Evolutionary conservation across 305 asterid species (phyloP), one percentile per base, ranked within the genome.

Genomic region (Fraxinus greggii): DNA sequence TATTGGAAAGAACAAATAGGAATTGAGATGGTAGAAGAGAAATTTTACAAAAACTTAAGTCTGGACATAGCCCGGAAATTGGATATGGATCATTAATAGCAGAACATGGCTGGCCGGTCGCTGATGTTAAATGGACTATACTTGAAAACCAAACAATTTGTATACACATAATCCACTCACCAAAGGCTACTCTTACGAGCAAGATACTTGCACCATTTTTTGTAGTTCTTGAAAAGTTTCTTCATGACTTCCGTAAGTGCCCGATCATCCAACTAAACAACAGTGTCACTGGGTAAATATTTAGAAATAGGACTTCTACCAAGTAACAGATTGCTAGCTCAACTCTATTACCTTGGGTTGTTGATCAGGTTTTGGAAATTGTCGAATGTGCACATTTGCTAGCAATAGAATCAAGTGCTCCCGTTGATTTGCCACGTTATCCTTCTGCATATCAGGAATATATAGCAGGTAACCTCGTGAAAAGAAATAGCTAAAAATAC

Each of bases 141-240:
- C 63, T 2, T 6, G 45, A 72, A 82, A 38, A 74, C 35, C 28
- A 36, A 8, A 36, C 23, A 84, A 75, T 24, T 23, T n/a, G n/a
- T 40, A 78, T 72, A 72, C 76, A 56, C 36, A 78, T 75, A 70
- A 83, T 75, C 31, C 77, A 87, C 94, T 89, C 87, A 96, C 99
- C 99, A 94, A 87, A 96, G 97, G 89, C 98, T 96, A 85, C 97
- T 94, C 88, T 94, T 94, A 59, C 99, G 99, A 85, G 89, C 97
- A 79, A 93, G 95, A 87, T 94, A 96, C 88, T 92, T 93, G 93
- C 99, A 96, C 99, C 99, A 96, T 83, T 91, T 96, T 89, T 92
- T 93, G 93, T 96, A 96, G 89, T 93, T 96, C 84, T 93, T 96
- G 91, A 96, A 94, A 77, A 94, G 97, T 80, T 92, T 96, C 92